Evolutionary conservation across 768 basidiomycete genomes (phyloP).

Genomic region (Agrocybe praecox): DNA sequence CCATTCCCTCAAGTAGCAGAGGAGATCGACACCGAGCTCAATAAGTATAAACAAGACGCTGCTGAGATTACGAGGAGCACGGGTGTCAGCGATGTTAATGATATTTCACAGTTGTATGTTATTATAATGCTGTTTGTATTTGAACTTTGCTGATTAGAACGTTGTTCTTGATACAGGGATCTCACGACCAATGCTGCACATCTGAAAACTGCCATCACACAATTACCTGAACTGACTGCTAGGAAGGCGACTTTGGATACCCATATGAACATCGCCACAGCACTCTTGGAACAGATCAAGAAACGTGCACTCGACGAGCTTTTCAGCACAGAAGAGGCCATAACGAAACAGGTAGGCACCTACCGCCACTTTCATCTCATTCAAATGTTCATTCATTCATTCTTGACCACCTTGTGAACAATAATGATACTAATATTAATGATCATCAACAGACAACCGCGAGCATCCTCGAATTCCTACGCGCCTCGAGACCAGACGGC

Average conservation of each 20-base stretch:
- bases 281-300: slow-evolving; percentile 94
- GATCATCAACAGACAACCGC: slow-evolving; percentile 83
- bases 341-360: too few species aligned
- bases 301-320: slow-evolving; percentile 92
- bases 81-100: slow-evolving; percentile 93
- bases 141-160: background rate
- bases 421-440: too few species aligned
- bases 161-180: slow-evolving; percentile 52
- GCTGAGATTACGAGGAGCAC: slow-evolving; percentile 96
- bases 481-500: slow-evolving; percentile 66
- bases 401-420: too few species aligned
- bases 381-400: too few species aligned
- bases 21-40: slow-evolving; percentile 91
- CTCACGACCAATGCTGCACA: slow-evolving; percentile 92
- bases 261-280: slow-evolving; percentile 99
- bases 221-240: slow-evolving; percentile 94
- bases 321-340: slow-evolving; percentile 95
- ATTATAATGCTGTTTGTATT: background rate
- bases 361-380: too few species aligned
- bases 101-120: slow-evolving; percentile 89
- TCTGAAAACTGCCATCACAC: slow-evolving; percentile 96
- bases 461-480: slow-evolving; percentile 86
- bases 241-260: slow-evolving; percentile 96
- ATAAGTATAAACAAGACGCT: slow-evolving; percentile 93
- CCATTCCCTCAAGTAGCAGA: slow-evolving; percentile 99